Percentiles rank a stretch among this genome's conserved stretches.
Conservation (phyloP, 805 yeast species). For the Yamadazyma insecticola region DNA sequence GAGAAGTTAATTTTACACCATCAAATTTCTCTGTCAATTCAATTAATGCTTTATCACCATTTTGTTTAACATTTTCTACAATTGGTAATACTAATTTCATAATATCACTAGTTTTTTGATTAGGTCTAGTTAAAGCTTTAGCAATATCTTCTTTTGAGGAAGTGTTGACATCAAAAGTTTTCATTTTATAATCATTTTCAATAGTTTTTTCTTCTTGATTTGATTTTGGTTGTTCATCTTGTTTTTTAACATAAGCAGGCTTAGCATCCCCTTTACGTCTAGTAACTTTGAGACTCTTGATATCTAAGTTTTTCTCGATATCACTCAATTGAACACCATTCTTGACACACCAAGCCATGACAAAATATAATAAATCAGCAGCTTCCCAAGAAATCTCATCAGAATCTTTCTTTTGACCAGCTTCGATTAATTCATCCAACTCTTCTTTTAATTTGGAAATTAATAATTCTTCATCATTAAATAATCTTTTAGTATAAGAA, state of each 20-base stretch:
- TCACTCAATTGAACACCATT: slow-evolving; percentile 77
- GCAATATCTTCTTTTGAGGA: slow-evolving; percentile 41
- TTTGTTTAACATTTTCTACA: slow-evolving; percentile 64
- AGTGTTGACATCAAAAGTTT: slow-evolving; percentile 41
- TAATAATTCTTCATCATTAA: slow-evolving; percentile 69
- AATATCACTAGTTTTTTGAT: slow-evolving; percentile 87
- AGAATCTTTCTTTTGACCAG: slow-evolving; percentile 36
- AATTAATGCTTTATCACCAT: slow-evolving; percentile 85
- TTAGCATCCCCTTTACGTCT: slow-evolving; percentile 97
- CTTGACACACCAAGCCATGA: slow-evolving; percentile 51
- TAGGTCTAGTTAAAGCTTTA: slow-evolving; percentile 83
- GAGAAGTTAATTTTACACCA: slow-evolving; percentile 65
- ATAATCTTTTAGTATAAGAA: slow-evolving; percentile 89
- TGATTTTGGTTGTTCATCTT: slow-evolving; percentile 1
- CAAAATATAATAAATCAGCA: slow-evolving; percentile 75
- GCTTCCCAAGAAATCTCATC: slow-evolving; percentile 79
- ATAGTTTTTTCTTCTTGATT: slow-evolving; percentile 11
- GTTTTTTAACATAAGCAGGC: slow-evolving; percentile 54
- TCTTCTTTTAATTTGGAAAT: slow-evolving; percentile 91
- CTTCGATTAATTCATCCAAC: slow-evolving; percentile 92
- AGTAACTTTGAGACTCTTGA: slow-evolving; percentile 80
- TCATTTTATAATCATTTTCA: slow-evolving; percentile 40
- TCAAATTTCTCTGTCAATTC: slow-evolving; percentile 91
- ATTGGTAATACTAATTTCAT: slow-evolving; percentile 92
- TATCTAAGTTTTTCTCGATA: slow-evolving; percentile 77